Conservation (phyloP, 371 early-diverging fungal species). For the Syncephalastrum monosporum region DNA sequence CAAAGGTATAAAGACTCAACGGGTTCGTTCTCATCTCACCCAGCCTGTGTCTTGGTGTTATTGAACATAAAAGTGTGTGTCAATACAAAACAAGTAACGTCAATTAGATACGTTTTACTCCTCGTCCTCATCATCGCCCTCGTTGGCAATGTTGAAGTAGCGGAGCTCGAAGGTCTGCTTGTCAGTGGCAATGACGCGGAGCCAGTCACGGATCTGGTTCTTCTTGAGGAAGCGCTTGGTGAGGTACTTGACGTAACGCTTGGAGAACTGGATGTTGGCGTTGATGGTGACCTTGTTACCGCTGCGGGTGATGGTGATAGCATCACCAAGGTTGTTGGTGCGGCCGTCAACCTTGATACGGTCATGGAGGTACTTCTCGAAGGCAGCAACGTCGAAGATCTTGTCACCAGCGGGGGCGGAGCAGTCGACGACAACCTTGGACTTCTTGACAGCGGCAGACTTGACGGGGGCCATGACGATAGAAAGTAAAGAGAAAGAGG, state of each 20-base stretch:
- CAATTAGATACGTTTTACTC: slow-evolving; percentile 32
- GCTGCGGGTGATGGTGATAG: slow-evolving; percentile 81
- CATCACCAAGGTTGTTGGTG: slow-evolving; percentile 93
- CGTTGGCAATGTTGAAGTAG: slow-evolving; percentile 94
- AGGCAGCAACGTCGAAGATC: slow-evolving; percentile 96
- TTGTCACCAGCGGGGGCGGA: slow-evolving; percentile 92
- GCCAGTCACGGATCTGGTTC: slow-evolving; percentile 97
- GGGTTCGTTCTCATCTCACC: slow-evolving; percentile 73
- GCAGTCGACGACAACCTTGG: slow-evolving; percentile 92
- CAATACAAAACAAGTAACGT: slow-evolving; percentile 5
- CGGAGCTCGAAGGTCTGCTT: slow-evolving; percentile 93
- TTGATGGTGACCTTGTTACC: slow-evolving; percentile 80
- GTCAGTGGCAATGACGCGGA: slow-evolving; percentile 92
- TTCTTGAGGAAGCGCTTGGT: slow-evolving; percentile 99
- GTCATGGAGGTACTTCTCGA: slow-evolving; percentile 97
- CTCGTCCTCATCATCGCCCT: slow-evolving; percentile 80
- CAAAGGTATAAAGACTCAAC: slow-evolving; percentile 33
- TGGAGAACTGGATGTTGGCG: slow-evolving; percentile 84
- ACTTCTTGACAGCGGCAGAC: slow-evolving; percentile 47
- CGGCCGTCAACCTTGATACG: slow-evolving; percentile 97
- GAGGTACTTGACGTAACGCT: slow-evolving; percentile 99
- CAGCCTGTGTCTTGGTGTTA: slow-evolving; percentile 14
- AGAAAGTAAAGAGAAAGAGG: slow-evolving; percentile 22
- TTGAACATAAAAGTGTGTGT: slow-evolving; percentile 12
- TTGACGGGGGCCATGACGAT: slow-evolving; percentile 50